These are phyloP conservation scores for Simplicillium aogashimaense DNA, from an alignment of 2,329 filamentous ascomycete genomes.

Conservation along the genomic window DNA sequence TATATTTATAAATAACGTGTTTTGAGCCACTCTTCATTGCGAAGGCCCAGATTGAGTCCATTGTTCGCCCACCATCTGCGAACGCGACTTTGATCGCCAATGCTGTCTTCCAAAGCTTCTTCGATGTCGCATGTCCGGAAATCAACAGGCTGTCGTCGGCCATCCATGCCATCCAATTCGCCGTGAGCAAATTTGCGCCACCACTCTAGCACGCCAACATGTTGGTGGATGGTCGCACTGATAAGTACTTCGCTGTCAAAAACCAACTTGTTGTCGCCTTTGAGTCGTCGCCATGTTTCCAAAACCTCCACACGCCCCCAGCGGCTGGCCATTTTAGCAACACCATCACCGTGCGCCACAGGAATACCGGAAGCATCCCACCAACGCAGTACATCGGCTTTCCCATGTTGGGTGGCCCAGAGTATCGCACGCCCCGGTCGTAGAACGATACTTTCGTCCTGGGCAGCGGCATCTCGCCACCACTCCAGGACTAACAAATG, in stretches of 20 bases:
- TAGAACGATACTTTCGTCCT: constrained; percentile 49
- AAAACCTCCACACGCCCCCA: constrained; percentile 79
- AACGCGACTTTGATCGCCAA: constrained; percentile 63
- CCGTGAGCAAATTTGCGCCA: constrained; percentile 65
- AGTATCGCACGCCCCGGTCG: constrained; percentile 80
- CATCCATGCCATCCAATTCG: constrained; percentile 42
- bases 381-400: constrained; percentile 70
- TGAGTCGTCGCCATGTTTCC: constrained; percentile 66
- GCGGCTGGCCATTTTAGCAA: constrained; percentile 74
- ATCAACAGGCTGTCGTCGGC: constrained; percentile 60
- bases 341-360: constrained; percentile 68
- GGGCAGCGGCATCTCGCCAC: constrained; percentile 69
- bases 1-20: constrained; percentile 52
- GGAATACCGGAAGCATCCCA: constrained; percentile 78
- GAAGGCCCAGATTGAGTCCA: constrained; percentile 69
- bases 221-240: constrained; percentile 77
- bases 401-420: constrained; percentile 74
- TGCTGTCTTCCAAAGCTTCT: constrained; percentile 82
- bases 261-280: constrained; percentile 55
- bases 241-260: constrained; percentile 80
- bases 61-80: constrained; percentile 82
- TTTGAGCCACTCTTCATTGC: constrained; percentile 86
- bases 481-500: constrained; percentile 82
- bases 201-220: constrained; percentile 81
- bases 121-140: constrained; percentile 95